A percentile compares a stretch with the other conserved stretches of the same genome.
Conservation (phyloP, 176 grass and related monocot genomes). For the Oryza brachyantha region DNA sequence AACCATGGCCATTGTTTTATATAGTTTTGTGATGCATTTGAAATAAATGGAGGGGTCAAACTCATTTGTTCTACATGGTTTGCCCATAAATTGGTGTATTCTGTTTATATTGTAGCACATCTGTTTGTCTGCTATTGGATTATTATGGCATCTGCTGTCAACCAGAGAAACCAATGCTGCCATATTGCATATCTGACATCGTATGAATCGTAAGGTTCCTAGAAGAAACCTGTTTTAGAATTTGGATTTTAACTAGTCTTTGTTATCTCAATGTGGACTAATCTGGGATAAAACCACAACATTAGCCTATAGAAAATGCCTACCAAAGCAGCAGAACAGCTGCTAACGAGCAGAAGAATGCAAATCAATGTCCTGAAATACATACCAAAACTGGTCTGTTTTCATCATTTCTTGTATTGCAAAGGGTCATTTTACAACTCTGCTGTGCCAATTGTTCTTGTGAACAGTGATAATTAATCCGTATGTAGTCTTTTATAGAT, state of each 20-base stretch:
- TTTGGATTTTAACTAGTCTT: background rate
- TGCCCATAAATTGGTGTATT: background rate
- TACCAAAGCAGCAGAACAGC: slow-evolving; percentile 1
- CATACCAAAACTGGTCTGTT: background rate
- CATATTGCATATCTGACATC: background rate
- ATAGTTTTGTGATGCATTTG: background rate
- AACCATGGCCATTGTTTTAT: background rate
- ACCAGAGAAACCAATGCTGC: background rate
- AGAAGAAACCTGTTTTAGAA: background rate
- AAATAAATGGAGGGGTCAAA: background rate
- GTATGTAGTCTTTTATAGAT: background rate
- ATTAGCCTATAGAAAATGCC: slow-evolving; percentile 3
- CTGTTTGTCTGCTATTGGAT: background rate
- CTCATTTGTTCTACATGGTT: background rate
- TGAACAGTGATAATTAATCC: background rate
- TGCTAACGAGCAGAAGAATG: background rate
- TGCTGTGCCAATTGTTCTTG: background rate
- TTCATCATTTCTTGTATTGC: too few species aligned
- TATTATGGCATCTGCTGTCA: background rate
- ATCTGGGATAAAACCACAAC: background rate
- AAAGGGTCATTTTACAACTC: background rate
- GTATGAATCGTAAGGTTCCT: background rate
- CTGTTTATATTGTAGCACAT: background rate
- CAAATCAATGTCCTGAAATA: background rate
- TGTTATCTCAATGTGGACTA: background rate